Percentiles rank a stretch among this genome's conserved stretches.
phyloP scores from a whole-genome alignment of 192 early-diverging fungal species.

The Chytriomyces hyalinus region DNA sequence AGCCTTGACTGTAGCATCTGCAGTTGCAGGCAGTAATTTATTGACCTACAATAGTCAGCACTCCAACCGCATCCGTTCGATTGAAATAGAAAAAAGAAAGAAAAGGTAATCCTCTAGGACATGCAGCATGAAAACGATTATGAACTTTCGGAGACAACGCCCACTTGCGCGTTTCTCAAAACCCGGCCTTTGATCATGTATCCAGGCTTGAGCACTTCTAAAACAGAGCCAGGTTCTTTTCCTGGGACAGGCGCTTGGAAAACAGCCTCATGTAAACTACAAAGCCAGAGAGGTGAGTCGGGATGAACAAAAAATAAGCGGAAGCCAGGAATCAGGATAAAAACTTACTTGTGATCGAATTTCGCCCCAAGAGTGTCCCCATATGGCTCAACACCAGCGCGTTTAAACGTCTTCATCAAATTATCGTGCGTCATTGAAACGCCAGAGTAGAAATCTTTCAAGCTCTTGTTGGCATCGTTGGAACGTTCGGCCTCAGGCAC shows the following conservation, averaged over 20 bases:
- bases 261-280: conserved; percentile 81
- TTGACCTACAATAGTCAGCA: too few relatives aligned
- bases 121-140: too few relatives aligned
- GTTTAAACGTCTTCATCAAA: conserved; percentile 83
- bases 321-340: not conserved
- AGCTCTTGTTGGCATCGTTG: conserved; percentile 56
- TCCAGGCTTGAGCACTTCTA: conserved; percentile 91
- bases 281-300: not conserved
- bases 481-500: conserved; percentile 74
- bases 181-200: conserved; percentile 91
- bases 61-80: too few relatives aligned
- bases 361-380: conserved; percentile 75
- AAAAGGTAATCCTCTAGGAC: too few relatives aligned
- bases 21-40: too few relatives aligned
- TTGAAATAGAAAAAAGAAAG: too few relatives aligned
- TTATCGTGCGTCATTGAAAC: conserved; percentile 87
- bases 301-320: not conserved
- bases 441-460: conserved; percentile 84
- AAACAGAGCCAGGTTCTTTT: conserved; percentile 87
- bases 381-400: conserved; percentile 79
- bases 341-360: conserved; percentile 82
- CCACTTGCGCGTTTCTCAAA: conserved; percentile 92
- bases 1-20: too few relatives aligned
- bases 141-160: conserved; percentile 69
- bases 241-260: conserved; percentile 90